Evolutionary conservation across 805 yeast species (phyloP).

Genomic region (Maudiozyma serrabonitensis): DNA sequence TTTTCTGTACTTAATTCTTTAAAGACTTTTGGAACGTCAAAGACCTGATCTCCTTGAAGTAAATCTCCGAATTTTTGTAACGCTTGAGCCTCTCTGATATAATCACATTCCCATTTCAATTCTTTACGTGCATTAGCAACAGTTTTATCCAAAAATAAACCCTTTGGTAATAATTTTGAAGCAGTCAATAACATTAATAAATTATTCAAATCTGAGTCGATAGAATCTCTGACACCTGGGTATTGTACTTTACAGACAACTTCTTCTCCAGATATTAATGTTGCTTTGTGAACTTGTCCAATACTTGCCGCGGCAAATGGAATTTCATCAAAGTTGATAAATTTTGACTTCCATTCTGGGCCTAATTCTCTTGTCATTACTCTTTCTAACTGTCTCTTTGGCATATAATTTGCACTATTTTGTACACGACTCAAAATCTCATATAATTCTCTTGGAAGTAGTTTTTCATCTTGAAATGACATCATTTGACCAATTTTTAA

Average conservation of each 20-base stretch:
- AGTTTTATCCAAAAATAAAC: slow-evolving; percentile 83
- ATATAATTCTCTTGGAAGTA: slow-evolving; percentile 79
- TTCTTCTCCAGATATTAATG: slow-evolving; percentile 49
- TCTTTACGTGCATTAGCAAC: slow-evolving; percentile 89
- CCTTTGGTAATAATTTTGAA: slow-evolving; percentile 78
- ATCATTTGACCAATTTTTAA: slow-evolving; percentile 93
- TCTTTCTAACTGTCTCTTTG: slow-evolving; percentile 74
- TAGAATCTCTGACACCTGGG: slow-evolving; percentile 91
- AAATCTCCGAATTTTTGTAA: slow-evolving; percentile 58
- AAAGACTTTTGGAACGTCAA: slow-evolving; percentile 73
- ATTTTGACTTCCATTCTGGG: slow-evolving; percentile 60
- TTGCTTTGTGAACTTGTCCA: slow-evolving; percentile 91
- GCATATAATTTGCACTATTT: slow-evolving; percentile 95
- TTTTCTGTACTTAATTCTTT: slow-evolving; percentile 70
- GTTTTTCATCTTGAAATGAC: slow-evolving; percentile 83
- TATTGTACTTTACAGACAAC: slow-evolving; percentile 96
- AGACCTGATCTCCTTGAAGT: slow-evolving; percentile 48
- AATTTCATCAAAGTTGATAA: slow-evolving; percentile 66
- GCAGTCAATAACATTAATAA: slow-evolving; percentile 76
- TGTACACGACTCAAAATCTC: slow-evolving; percentile 75
- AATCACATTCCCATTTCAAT: slow-evolving; percentile 96
- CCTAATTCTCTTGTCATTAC: slow-evolving; percentile 72
- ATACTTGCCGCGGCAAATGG: slow-evolving; percentile 97
- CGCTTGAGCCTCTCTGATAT: slow-evolving; percentile 76
- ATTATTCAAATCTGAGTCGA: slow-evolving; percentile 89